Percentiles rank a stretch among this genome's conserved stretches.
phyloP scores from a whole-genome alignment of 208 protist genomes.

The Wallacemonas sp. region DNA sequence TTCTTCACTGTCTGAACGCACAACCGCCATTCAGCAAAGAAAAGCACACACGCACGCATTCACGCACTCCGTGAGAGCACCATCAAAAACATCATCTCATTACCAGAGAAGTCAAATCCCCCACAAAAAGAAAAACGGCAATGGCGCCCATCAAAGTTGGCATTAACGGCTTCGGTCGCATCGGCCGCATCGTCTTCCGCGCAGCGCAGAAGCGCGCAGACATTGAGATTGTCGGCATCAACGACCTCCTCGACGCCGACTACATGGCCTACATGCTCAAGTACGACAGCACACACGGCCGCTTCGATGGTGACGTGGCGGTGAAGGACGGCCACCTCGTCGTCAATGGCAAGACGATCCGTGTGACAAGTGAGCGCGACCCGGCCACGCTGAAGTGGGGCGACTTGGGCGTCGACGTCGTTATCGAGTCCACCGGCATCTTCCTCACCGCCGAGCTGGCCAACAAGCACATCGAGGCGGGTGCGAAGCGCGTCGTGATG shows the following conservation, averaged over 20 bases:
- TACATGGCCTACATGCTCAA: slow-evolving; percentile 95
- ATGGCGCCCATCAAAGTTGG: slow-evolving; percentile 65
- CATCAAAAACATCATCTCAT: slow-evolving; percentile 9
- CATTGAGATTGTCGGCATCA: slow-evolving; percentile 91
- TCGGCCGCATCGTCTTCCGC: slow-evolving; percentile 93
- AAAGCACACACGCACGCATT: slow-evolving; percentile 11
- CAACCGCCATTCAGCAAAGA: too few relatives aligned
- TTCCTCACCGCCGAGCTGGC: slow-evolving; percentile 83
- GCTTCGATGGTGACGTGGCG: slow-evolving; percentile 62
- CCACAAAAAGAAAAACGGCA: slow-evolving; percentile 6
- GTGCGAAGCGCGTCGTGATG: slow-evolving; percentile 98
- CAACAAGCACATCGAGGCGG: slow-evolving; percentile 86
- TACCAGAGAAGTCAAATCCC: slow-evolving; percentile 16
- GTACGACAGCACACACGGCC: slow-evolving; percentile 95
- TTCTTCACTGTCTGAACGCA: slow-evolving; percentile 10
- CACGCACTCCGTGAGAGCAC: too few relatives aligned
- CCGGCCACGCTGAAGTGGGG: slow-evolving; percentile 93
- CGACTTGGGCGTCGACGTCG: slow-evolving; percentile 83
- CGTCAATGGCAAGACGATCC: slow-evolving; percentile 50
- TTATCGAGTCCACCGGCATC: slow-evolving; percentile 98
- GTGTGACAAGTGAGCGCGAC: slow-evolving; percentile 55
- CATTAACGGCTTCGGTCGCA: slow-evolving; percentile 97
- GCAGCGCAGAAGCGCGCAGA: slow-evolving; percentile 59
- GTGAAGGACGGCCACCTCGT: slow-evolving; percentile 29
- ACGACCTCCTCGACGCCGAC: slow-evolving; percentile 94